These are phyloP conservation scores for Hanseniaspora jakobsenii DNA, from an alignment of 805 yeast species.

Conservation along the genomic window DNA sequence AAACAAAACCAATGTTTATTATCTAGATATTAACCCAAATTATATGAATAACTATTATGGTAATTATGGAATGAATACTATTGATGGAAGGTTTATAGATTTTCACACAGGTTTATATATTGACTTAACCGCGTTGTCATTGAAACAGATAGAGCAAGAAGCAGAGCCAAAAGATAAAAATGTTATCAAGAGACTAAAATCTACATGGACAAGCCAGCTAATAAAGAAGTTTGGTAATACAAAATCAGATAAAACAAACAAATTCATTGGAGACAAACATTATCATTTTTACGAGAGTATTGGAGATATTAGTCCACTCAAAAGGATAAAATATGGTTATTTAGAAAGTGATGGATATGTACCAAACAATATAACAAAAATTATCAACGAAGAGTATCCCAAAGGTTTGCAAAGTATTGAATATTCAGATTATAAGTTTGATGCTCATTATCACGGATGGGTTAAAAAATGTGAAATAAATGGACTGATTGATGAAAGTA, in stretches of 20 bases:
- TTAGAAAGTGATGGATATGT: constrained; percentile 9
- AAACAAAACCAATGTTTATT: constrained; percentile 39
- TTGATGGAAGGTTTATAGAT: constrained; percentile 51
- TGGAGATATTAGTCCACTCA: constrained; percentile 14
- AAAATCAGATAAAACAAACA: neutral
- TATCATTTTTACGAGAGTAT: constrained; percentile 12
- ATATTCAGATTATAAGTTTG: constrained; percentile 12
- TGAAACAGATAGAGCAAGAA: constrained; percentile 17
- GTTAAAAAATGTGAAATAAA: constrained; percentile 9
- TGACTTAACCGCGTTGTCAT: constrained; percentile 46
- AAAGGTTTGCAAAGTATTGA: constrained; percentile 5
- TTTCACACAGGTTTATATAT: constrained; percentile 46
- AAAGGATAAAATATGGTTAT: constrained; percentile 16
- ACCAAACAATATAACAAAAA: constrained; percentile 11
- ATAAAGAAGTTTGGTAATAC: neutral
- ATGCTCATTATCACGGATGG: constrained; percentile 5
- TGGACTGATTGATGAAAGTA: constrained; percentile 4
- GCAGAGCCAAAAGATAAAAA: neutral
- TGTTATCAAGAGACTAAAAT: neutral
- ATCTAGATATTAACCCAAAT: constrained; percentile 33
- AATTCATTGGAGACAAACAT: constrained; percentile 8
- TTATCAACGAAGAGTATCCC: constrained; percentile 15
- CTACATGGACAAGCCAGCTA: neutral
- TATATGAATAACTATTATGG: constrained; percentile 32
- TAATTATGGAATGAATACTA: constrained; percentile 35